Evolutionary conservation across 805 yeast species (phyloP), one percentile per base, ranked within the genome.

Genomic region (Priceomyces haplophilus): DNA sequence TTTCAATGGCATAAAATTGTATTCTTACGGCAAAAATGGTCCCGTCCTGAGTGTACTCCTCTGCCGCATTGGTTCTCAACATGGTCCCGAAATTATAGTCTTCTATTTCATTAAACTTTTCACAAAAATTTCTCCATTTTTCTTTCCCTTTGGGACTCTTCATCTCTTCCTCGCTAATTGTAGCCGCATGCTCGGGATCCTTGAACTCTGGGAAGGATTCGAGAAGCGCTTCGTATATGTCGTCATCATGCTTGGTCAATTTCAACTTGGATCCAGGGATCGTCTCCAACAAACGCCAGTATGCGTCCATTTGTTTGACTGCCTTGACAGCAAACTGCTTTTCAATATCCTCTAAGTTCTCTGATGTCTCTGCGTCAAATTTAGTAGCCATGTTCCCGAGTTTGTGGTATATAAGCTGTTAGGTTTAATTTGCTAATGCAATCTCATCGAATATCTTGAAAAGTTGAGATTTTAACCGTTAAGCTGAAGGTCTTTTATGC

Each of bases 321-420:
- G 98, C 99, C 67, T 85, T 88, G 46, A 93, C 99, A 33, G 99
- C 98, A 59, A 93, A 93, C 71, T 93, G 98, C 76, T 82, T 88
- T 67, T 93, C 99, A 58, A 93, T 88, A 41, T 60, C 61, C 67
- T 91, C 98, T 55, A 88, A 74, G 72, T 93, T 93, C 48, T 93
- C 97, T 36, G 99, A 97, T 45, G 75, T 77, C 58, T 93, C 96
- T 15, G 99, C 90, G 56, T 84, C 79, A 60, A 88, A 88, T 44
- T 64, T 65, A 13, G 69, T 56, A 35, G 67, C 53, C 70, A 63
- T 66, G 23, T 39, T 48, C 38, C 30, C 13, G 29, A 29, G 13
- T 23, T 20, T 45, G 37, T 13, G 30, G 34, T 27, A 12, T 32
- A 19, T 32, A 32, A 13, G 7, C 23, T 16, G 34, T n/a, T 24